Evolutionary conservation across 345 rosid genomes (phyloP).

Genomic region (Microthlaspi erraticum): DNA sequence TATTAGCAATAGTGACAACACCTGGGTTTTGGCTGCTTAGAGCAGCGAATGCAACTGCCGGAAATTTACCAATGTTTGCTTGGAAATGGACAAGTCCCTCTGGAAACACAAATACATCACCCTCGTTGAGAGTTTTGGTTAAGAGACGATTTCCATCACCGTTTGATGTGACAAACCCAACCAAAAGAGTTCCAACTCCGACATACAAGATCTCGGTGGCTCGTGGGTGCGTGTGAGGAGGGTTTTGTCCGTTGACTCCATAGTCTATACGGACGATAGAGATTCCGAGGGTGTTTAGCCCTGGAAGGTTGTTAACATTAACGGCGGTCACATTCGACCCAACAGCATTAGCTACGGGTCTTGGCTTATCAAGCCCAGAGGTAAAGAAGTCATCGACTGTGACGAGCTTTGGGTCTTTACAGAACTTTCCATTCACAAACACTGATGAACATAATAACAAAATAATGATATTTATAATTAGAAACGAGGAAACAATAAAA

Average conservation of each 20-base stretch:
- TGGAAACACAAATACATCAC: constrained; percentile 41
- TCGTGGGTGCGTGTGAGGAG: constrained; percentile 44
- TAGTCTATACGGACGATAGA: constrained; percentile 33
- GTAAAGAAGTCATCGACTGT: constrained; percentile 32
- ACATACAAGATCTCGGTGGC: constrained; percentile 40
- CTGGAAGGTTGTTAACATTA: constrained; percentile 14
- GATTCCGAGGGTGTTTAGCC: constrained; percentile 43
- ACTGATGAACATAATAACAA: constrained; percentile 15
- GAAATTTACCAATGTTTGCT: background rate
- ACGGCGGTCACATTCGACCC: constrained; percentile 9
- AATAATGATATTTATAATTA: background rate
- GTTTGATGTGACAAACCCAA: constrained; percentile 33
- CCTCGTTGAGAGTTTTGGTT: constrained; percentile 2
- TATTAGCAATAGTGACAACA: constrained; percentile 16
- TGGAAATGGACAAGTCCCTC: constrained; percentile 35
- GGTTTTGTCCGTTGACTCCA: constrained; percentile 11
- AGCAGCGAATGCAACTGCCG: constrained; percentile 14
- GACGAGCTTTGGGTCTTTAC: constrained; percentile 32
- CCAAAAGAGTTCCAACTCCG: constrained; percentile 9
- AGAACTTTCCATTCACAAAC: constrained; percentile 34
- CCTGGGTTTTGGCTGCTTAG: constrained; percentile 31
- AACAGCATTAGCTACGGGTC: background rate
- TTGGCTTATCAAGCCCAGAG: background rate
- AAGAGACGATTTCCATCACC: constrained; percentile 28
- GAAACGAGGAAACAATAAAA: background rate